Evolutionary conservation across 2,329 filamentous ascomycete species (phyloP).

Genomic region (Thermoascus crustaceus): DNA sequence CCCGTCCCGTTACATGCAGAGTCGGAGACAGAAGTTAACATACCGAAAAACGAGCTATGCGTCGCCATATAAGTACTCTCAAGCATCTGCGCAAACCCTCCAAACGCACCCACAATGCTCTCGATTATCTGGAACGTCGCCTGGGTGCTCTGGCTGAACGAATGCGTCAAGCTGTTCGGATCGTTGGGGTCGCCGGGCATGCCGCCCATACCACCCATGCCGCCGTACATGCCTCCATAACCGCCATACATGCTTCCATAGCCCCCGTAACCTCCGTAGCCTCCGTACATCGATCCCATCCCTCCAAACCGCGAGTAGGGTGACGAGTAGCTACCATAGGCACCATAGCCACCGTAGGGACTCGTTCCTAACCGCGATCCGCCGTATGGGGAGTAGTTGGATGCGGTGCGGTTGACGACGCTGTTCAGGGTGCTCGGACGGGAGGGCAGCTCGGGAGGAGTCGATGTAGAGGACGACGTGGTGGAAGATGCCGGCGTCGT

Average conservation of each 20-base stretch:
- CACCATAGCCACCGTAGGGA: conserved; percentile 41
- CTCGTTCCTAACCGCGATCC: conserved; percentile 49
- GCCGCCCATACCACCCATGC: conserved; percentile 31
- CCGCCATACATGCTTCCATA: conserved; percentile 40
- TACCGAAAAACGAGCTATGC: conserved; percentile 96
- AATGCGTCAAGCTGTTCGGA: conserved; percentile 87
- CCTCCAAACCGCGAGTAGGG: conserved; percentile 31
- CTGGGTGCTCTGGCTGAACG: conserved; percentile 89
- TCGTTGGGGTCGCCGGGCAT: conserved; percentile 66
- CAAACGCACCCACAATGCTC: conserved; percentile 91
- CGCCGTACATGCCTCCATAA: conserved; percentile 40
- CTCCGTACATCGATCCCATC: conserved; percentile 34
- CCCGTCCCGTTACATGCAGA: too few species aligned
- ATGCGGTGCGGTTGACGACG: conserved; percentile 79
- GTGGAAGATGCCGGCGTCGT: conserved; percentile 36
- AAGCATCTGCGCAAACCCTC: conserved; percentile 96
- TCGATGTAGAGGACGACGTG: conserved; percentile 33
- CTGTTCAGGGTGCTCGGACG: conserved; percentile 70
- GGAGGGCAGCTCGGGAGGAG: conserved; percentile 65
- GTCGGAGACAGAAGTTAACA: conserved; percentile 24
- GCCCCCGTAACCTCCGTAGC: conserved; percentile 38
- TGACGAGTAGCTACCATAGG: conserved; percentile 44
- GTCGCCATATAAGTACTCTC: conserved; percentile 99
- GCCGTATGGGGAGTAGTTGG: conserved; percentile 64
- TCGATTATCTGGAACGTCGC: conserved; percentile 98